These are phyloP conservation scores for Lactarius hengduanensis DNA, from an alignment of 768 basidiomycete genomes.

Conservation along the genomic window DNA sequence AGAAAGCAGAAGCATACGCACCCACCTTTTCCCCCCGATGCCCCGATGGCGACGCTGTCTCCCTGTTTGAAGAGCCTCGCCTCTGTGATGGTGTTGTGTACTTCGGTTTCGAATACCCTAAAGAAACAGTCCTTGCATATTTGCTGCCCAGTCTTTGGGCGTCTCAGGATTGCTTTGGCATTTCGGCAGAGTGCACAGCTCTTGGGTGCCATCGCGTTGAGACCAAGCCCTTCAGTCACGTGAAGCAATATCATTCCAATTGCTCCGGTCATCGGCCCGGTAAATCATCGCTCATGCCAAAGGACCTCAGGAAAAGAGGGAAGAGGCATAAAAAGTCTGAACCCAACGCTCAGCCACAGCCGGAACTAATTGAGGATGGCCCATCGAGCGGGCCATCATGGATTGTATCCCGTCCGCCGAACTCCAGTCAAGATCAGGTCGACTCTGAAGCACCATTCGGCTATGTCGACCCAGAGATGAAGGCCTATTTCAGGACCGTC, in stretches of 20 bases:
- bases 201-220: slow-evolving; percentile 67
- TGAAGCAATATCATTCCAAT: too few species aligned
- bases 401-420: slow-evolving; percentile 49
- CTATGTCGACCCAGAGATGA: slow-evolving; percentile 83
- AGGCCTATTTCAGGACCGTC: slow-evolving; percentile 89
- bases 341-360: slow-evolving; percentile 33
- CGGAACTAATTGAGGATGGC: slow-evolving; percentile 16
- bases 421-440: slow-evolving; percentile 41
- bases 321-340: slow-evolving; percentile 64
- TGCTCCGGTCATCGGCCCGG: not conserved
- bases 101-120: slow-evolving; percentile 96
- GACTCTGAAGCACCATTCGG: slow-evolving; percentile 83
- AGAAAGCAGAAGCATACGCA: not conserved
- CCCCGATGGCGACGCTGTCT: slow-evolving; percentile 94
- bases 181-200: slow-evolving; percentile 74
- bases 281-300: slow-evolving; percentile 52
- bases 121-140: slow-evolving; percentile 97
- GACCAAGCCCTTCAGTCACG: too few species aligned
- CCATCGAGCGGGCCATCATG: slow-evolving; percentile 57
- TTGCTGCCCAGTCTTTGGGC: slow-evolving; percentile 96
- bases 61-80: slow-evolving; percentile 82
- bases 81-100: slow-evolving; percentile 91
- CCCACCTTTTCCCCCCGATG: slow-evolving; percentile 95
- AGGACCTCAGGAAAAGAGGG: slow-evolving; percentile 72
- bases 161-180: slow-evolving; percentile 81